Evolutionary conservation across 2,329 filamentous ascomycete genomes (phyloP).

Genomic region (Colletotrichum noveboracense): DNA sequence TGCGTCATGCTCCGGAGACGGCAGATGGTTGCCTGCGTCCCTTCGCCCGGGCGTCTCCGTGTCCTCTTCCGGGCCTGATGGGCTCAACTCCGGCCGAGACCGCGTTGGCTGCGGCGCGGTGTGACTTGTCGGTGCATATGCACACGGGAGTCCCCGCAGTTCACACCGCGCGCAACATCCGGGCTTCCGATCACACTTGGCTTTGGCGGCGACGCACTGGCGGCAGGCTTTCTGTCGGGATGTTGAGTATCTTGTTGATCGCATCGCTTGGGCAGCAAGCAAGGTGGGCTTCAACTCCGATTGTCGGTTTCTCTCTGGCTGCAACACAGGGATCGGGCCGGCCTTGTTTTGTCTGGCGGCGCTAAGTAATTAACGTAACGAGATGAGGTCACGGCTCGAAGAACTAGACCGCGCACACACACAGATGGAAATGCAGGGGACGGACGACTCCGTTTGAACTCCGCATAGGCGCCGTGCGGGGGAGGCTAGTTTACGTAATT

Average conservation of each 20-base stretch:
- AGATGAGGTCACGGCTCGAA: not conserved
- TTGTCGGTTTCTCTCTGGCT: not conserved
- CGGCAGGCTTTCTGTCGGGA: slow-evolving; percentile 46
- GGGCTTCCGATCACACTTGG: slow-evolving; percentile 42
- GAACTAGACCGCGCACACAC: not conserved
- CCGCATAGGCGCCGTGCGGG: not conserved
- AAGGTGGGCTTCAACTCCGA: not conserved
- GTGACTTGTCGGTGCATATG: slow-evolving; percentile 27
- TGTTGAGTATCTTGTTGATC: slow-evolving; percentile 34
- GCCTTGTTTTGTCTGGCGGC: not conserved
- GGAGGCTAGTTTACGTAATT: not conserved
- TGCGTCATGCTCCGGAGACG: not conserved
- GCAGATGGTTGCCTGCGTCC: not conserved
- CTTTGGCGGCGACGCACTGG: slow-evolving; percentile 40
- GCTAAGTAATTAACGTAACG: not conserved
- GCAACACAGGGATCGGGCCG: not conserved
- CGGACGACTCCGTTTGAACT: not conserved
- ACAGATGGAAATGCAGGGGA: not conserved
- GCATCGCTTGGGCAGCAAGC: not conserved
- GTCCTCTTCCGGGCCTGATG: not conserved
- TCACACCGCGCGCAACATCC: slow-evolving; percentile 37
- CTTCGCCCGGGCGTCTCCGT: not conserved
- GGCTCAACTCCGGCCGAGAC: not conserved
- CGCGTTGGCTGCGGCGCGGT: not conserved
- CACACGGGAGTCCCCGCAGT: slow-evolving; percentile 32